phyloP scores from a whole-genome alignment of 1,284 basidiomycete species.

The Puccinia coronata region DNA sequence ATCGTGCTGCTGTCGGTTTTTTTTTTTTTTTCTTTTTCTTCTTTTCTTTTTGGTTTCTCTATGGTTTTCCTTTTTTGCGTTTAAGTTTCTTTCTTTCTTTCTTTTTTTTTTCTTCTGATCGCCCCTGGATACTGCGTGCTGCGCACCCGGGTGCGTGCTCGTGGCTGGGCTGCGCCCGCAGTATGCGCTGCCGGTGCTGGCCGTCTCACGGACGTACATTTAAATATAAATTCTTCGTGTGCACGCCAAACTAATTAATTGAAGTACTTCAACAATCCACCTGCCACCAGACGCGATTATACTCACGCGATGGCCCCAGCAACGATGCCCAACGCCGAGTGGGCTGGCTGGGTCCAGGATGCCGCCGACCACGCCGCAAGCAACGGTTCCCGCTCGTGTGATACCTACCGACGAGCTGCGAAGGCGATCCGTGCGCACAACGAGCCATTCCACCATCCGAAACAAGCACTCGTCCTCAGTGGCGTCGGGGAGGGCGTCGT shows the following conservation, averaged over 20 bases:
- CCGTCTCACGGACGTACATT: too few species aligned
- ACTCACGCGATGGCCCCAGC: neutral
- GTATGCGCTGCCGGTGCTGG: too few species aligned
- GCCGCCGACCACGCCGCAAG: constrained; percentile 30
- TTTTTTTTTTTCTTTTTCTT: neutral
- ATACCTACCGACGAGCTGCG: constrained; percentile 25
- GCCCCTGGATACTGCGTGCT: too few species aligned
- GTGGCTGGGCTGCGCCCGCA: too few species aligned
- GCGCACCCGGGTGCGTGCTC: too few species aligned
- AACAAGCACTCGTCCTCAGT: constrained; percentile 27
- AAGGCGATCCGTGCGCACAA: constrained; percentile 17
- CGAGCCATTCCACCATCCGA: constrained; percentile 19
- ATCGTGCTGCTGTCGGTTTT: neutral
- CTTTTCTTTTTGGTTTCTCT: neutral
- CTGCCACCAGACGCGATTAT: too few species aligned
- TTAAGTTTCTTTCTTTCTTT: too few species aligned
- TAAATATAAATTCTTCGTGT: too few species aligned
- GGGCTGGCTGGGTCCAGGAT: constrained; percentile 42
- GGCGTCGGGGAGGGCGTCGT: constrained; percentile 30
- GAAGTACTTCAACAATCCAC: too few species aligned
- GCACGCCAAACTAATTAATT: too few species aligned
- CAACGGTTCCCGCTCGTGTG: constrained; percentile 30
- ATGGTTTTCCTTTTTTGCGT: neutral
- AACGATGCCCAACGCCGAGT: constrained; percentile 23
- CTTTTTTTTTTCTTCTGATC: too few species aligned